These are phyloP conservation scores for Beauveria bassiana DNA, from an alignment of 2,329 filamentous ascomycete species.

Conservation along the genomic window DNA sequence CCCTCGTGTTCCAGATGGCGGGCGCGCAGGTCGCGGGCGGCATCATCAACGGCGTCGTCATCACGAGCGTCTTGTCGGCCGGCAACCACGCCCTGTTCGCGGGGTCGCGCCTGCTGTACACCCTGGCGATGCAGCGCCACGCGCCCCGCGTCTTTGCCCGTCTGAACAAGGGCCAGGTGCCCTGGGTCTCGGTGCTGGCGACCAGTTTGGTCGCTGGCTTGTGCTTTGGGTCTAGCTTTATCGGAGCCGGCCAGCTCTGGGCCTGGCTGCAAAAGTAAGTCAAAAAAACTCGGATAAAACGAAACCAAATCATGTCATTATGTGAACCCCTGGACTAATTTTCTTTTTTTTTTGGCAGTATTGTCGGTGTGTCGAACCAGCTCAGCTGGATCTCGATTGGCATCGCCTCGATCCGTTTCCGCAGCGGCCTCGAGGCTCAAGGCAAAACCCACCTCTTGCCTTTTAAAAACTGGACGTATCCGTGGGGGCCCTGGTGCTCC, in stretches of 20 bases:
- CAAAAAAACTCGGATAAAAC: not conserved
- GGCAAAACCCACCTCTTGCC: constrained; percentile 53
- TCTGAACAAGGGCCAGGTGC: constrained; percentile 28
- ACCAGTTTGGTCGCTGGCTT: constrained; percentile 51
- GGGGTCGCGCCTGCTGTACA: constrained; percentile 27
- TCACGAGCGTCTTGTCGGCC: constrained; percentile 30
- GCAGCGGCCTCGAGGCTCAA: constrained; percentile 46
- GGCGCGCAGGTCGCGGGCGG: constrained; percentile 43
- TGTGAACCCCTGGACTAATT: constrained; percentile 1
- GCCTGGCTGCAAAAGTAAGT: constrained; percentile 56
- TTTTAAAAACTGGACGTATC: constrained; percentile 61
- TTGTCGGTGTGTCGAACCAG: constrained; percentile 62
- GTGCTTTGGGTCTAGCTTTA: constrained; percentile 58
- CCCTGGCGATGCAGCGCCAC: constrained; percentile 34
- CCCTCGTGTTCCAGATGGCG: constrained; percentile 51
- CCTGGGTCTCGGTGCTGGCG: constrained; percentile 35
- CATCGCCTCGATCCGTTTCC: constrained; percentile 58
- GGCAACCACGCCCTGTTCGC: constrained; percentile 31
- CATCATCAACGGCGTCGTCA: constrained; percentile 53
- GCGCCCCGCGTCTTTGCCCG: constrained; percentile 46
- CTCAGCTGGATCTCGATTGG: constrained; percentile 59
- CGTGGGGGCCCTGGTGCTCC: constrained; percentile 49
- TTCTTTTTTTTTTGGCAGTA: constrained; percentile 24
- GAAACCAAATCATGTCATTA: not conserved
- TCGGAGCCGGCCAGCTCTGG: constrained; percentile 58